These are phyloP conservation scores for Pleurotus tuoliensis DNA, from an alignment of 768 basidiomycete species.

Conservation along the genomic window DNA sequence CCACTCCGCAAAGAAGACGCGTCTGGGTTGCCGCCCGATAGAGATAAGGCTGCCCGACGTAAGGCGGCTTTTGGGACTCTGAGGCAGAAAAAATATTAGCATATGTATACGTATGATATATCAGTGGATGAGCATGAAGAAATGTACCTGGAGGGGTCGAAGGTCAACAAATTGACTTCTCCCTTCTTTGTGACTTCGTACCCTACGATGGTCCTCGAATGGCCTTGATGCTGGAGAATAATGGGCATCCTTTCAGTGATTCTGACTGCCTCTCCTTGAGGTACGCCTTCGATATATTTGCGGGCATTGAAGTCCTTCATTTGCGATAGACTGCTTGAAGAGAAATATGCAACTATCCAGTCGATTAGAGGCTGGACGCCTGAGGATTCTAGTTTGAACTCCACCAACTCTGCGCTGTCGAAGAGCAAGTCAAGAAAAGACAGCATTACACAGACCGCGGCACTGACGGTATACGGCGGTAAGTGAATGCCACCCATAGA, in stretches of 20 bases:
- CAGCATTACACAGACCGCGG: not conserved
- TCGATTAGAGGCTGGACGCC: conserved; percentile 49
- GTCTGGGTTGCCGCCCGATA: not conserved
- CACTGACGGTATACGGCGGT: conserved; percentile 77
- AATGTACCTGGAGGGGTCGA: conserved; percentile 69
- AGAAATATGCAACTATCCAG: conserved; percentile 80
- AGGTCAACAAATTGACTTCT: conserved; percentile 60
- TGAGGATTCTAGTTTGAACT: conserved; percentile 51
- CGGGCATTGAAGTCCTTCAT: conserved; percentile 16
- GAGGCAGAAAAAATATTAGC: not conserved
- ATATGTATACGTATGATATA: not conserved
- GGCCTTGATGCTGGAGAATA: conserved; percentile 78
- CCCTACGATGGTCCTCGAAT: conserved; percentile 85
- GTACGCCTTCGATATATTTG: conserved; percentile 51
- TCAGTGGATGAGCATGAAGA: conserved; percentile 9
- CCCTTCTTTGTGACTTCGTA: conserved; percentile 66
- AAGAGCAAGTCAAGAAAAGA: not conserved
- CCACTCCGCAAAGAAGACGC: not conserved
- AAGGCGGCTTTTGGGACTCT: conserved; percentile 20
- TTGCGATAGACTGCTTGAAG: conserved; percentile 19
- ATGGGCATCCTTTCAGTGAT: conserved; percentile 71
- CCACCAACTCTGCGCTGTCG: conserved; percentile 55
- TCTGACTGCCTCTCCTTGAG: conserved; percentile 45
- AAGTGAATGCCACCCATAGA: conserved; percentile 74
- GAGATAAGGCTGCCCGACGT: conserved; percentile 6